Evolutionary conservation across 179 eudicot genomes (phyloP), one percentile per base, ranked within the genome.

Genomic region (Carnegiea gigantea): DNA sequence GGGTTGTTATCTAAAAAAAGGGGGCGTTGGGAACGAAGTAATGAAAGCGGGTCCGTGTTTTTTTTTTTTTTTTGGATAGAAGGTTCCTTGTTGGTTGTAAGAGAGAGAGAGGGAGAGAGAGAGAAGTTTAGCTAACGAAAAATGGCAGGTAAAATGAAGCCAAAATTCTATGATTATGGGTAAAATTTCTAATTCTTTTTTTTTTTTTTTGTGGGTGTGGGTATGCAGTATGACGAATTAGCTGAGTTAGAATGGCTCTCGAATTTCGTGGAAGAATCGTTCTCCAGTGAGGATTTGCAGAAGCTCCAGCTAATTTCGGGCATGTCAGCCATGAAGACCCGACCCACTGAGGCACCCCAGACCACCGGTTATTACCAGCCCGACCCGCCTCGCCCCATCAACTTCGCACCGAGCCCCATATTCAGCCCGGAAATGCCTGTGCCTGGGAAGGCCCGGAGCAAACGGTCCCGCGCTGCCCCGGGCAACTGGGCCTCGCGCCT

Each of bases 191-290:
- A 13, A 26, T 36, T 13, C 12, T 59, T 26, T 72, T 53, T 5
- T 40, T 40, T 40, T 4, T 23, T 17, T 76, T 10, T 64, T 65
- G 33, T 33, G 36, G 36, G 36, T 33, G 30, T 23, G 28, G 28
- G 74, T 71, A 30, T 30, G 78, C 95, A 96, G 99, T 92, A 88
- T 77, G 98, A 94, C 68, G 98, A 96, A 60, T 88, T 95, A 87
- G 98, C 98, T 44, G 97, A 96, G 89, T 92, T 96, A 57, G 98
- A 96, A 89, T 96, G 99, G 98, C 92, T 96, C 49, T 96, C 99
- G 82, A 92, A 91, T 87, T 92, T 94, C 82, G 94, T 89, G 81
- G 99, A 93, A 73, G 98, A 96, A 84, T 94, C 98, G 4, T 95
- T 94, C 88, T 96, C 99, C 7, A 90, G 87, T 83, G 93, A 91